Evolutionary conservation across 169 alveolate species (phyloP).

Genomic region (Eimeria acervulina): DNA sequence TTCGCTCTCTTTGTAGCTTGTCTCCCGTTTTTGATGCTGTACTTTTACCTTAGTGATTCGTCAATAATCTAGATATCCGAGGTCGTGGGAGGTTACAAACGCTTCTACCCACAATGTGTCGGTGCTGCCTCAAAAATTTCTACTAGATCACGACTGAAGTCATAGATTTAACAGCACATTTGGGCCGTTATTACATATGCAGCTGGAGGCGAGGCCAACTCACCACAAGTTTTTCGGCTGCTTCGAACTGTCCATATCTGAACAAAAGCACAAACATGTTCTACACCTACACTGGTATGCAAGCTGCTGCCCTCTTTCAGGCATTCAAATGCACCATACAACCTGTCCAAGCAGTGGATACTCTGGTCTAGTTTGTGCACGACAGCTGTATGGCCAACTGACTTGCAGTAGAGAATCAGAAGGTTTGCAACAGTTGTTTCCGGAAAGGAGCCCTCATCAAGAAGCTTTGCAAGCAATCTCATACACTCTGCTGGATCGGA

Average conservation of each 20-base stretch:
- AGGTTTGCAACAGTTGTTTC: constrained; percentile 21
- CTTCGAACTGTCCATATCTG: constrained; percentile 34
- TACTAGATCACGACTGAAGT: neutral
- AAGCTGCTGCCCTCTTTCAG: neutral
- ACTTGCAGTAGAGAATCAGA: constrained; percentile 65
- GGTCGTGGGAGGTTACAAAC: neutral
- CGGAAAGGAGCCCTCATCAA: neutral
- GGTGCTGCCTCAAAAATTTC: neutral
- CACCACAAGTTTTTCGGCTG: constrained; percentile 44
- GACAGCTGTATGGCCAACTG: neutral
- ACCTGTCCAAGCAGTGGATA: neutral
- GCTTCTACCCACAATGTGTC: neutral
- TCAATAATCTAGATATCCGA: neutral
- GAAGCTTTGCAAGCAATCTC: constrained; percentile 13
- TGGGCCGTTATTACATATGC: neutral
- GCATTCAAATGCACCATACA: neutral
- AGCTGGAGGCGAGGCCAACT: neutral
- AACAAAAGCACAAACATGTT: neutral
- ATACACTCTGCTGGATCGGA: constrained; percentile 52
- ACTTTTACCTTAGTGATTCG: neutral
- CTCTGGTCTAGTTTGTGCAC: neutral
- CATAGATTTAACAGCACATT: neutral
- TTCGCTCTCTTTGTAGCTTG: neutral
- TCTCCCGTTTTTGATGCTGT: neutral
- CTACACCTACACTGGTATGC: neutral